Evolutionary conservation across 192 early-diverging fungal species (phyloP), one percentile per base, ranked within the genome.

Genomic region (Chytriomyces confervae): DNA sequence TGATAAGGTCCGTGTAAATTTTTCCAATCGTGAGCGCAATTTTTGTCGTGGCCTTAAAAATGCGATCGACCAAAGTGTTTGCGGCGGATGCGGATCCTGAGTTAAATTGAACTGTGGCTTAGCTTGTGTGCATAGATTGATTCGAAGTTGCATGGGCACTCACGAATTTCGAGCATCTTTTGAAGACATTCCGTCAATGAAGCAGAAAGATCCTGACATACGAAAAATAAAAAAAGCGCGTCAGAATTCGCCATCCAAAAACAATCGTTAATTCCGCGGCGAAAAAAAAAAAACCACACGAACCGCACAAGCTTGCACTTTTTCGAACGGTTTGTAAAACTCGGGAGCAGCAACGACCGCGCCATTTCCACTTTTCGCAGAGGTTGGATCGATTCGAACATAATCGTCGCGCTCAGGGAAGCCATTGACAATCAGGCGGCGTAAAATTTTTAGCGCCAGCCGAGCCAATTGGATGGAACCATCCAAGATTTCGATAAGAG

Each of bases 381-480:
- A 75, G 2, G 16, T 29, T 24, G 13, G 75, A 63, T 20, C n/a
- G 24, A 71, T 62, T 10, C 69, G 69, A 62, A 64, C 69, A 27
- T 50, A 44, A 76, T 69, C 69, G n/a, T 75, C 77, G 29, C 72
- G 72, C 44, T 74, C 72, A 10, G 72, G 72, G 64, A 79, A 87
- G 8, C 95, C 95, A 79, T 92, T 91, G 13, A 94, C 88, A 46
- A 92, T 85, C n/a, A 96, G 84, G 27, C 94, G 86, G 9, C 94
- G 88, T 62, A 97, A 73, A 45, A 86, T 89, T 76, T 94, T 94
- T 11, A 97, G 77, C 62, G 91, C 87, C 51, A 92, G 82, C 7
- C 89, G 79, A 9, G 90, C 89, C 11, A 89, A 81, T 69, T 89
- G 89, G 66, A 95, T 78, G 50, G 88, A 79, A 29, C 76, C 66